These are phyloP conservation scores for Blattamonas nauphoetae DNA, from an alignment of 78 protist species.

Conservation along the genomic window DNA sequence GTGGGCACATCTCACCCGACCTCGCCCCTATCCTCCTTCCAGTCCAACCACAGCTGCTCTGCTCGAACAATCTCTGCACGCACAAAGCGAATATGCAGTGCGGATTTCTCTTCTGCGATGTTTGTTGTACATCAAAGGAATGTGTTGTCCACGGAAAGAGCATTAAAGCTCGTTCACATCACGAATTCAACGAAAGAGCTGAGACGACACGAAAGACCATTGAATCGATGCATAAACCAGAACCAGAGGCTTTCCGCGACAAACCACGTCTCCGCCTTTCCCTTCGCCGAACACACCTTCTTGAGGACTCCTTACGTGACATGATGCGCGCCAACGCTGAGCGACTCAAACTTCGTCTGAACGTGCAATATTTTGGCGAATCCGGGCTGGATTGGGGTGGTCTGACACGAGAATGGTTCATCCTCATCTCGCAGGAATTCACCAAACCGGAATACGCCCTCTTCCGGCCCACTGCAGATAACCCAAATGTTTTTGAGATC, in stretches of 20 bases:
- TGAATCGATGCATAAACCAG: not conserved
- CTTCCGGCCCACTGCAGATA: not conserved
- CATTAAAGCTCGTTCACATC: no score
- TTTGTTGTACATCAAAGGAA: no score
- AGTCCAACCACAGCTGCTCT: no score
- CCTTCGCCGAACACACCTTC: not conserved
- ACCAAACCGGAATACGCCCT: conserved; percentile 18
- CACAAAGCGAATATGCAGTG: no score
- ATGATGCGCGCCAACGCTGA: not conserved
- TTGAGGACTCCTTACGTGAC: conserved; percentile 7
- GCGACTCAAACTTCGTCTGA: not conserved
- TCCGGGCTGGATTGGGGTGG: conserved; percentile 16
- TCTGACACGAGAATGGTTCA: conserved; percentile 18
- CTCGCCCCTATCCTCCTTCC: no score
- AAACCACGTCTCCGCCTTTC: not conserved
- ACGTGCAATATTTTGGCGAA: not conserved
- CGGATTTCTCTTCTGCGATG: no score
- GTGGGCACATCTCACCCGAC: no score
- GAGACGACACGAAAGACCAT: not conserved
- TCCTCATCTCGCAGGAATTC: conserved; percentile 6
- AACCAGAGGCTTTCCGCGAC: not conserved
- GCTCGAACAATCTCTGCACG: no score
- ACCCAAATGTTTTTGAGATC: not conserved
- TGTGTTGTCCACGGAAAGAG: no score
- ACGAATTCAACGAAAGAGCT: not conserved